phyloP scores from a whole-genome alignment of 148 eudicot genomes.

The Mesembryanthemum crystallinum region DNA sequence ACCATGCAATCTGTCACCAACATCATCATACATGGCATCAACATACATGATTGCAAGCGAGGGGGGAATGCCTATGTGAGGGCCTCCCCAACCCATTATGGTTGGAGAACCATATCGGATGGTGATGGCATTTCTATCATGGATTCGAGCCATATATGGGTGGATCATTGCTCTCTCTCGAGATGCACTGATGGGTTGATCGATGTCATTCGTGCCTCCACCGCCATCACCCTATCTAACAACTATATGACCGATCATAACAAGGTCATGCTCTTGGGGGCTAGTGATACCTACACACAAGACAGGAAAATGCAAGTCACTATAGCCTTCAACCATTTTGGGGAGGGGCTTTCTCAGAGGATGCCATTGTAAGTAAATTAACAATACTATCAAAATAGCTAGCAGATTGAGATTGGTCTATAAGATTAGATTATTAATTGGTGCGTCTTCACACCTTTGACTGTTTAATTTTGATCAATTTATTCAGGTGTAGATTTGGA shows the following conservation, averaged over 20 bases:
- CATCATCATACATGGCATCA: constrained; percentile 54
- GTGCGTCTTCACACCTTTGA: no score
- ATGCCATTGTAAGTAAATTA: no score
- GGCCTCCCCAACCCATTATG: constrained; percentile 52
- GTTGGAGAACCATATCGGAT: constrained; percentile 58
- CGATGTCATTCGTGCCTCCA: constrained; percentile 61
- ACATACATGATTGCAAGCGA: constrained; percentile 51
- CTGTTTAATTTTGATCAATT: neutral
- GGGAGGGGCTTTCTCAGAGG: constrained; percentile 72
- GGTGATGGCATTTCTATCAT: constrained; percentile 69
- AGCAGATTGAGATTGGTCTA: no score
- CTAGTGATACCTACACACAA: constrained; percentile 39
- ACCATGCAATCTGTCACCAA: constrained; percentile 60
- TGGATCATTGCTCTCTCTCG: constrained; percentile 58
- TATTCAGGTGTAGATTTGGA: constrained; percentile 58
- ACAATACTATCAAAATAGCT: no score
- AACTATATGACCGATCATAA: constrained; percentile 61
- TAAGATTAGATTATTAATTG: no score
- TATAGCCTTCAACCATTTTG: constrained; percentile 75
- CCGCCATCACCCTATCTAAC: constrained; percentile 65
- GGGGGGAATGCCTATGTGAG: constrained; percentile 51
- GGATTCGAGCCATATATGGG: constrained; percentile 57
- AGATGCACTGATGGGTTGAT: constrained; percentile 58
- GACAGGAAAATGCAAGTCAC: constrained; percentile 77
- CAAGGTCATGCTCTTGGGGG: constrained; percentile 68